These are phyloP conservation scores for Colletotrichum eleusines DNA, from an alignment of 2,329 filamentous ascomycete genomes.

Conservation along the genomic window DNA sequence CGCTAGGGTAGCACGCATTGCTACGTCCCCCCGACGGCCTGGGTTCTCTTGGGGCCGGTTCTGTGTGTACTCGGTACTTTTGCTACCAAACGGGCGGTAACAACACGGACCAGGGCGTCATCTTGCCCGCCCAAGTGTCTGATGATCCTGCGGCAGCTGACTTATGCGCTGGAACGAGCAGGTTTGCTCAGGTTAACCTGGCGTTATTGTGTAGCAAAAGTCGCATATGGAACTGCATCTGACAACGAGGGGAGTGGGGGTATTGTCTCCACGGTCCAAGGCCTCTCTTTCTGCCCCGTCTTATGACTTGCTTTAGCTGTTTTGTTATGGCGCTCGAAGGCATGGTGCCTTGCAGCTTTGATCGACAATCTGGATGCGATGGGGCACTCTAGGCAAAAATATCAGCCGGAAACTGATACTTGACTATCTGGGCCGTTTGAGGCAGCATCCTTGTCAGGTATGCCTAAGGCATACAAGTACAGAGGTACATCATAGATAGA, in stretches of 20 bases:
- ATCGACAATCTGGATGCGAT: neutral
- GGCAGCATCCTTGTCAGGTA: too few relatives aligned
- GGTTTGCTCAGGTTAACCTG: neutral
- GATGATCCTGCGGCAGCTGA: neutral
- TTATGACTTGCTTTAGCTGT: neutral
- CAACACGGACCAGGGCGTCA: too few relatives aligned
- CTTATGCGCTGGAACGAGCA: neutral
- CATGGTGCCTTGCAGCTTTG: neutral
- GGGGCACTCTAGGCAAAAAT: neutral
- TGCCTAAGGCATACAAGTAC: too few relatives aligned
- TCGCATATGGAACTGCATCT: too few relatives aligned
- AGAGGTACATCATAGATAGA: too few relatives aligned
- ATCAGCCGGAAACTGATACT: neutral
- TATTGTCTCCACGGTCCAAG: neutral
- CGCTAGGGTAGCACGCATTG: neutral
- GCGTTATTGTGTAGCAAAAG: neutral
- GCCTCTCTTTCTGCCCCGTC: neutral
- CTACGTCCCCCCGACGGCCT: neutral
- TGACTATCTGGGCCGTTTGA: neutral
- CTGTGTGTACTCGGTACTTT: neutral
- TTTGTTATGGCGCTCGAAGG: too few relatives aligned
- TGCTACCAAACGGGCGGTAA: neutral
- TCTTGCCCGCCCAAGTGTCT: neutral
- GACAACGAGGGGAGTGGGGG: neutral
- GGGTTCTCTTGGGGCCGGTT: too few relatives aligned